Evolutionary conservation across 1,139 yeast genomes (phyloP).

Genomic region (Hemisphaericaspora lyxosophila): DNA sequence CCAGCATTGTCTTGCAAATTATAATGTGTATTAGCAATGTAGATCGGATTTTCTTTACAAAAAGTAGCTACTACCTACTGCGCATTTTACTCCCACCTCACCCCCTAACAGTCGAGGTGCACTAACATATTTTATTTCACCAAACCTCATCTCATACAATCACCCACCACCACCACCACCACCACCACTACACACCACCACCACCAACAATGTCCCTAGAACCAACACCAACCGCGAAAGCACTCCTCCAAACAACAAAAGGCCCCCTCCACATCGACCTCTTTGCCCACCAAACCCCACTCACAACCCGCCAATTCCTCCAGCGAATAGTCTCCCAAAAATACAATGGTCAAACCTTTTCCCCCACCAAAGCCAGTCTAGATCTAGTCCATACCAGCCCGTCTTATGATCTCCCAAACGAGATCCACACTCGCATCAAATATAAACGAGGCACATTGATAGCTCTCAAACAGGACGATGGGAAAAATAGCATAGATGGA

Average conservation of each 20-base stretch:
- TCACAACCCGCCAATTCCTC: slow-evolving; percentile 48
- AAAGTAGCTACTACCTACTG: too few relatives aligned
- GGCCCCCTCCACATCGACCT: slow-evolving; percentile 63
- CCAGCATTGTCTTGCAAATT: too few relatives aligned
- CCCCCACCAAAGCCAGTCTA: slow-evolving; percentile 28
- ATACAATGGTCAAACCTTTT: slow-evolving; percentile 44
- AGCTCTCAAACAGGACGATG: slow-evolving; percentile 34
- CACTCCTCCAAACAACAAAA: slow-evolving; percentile 53
- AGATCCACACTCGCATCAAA: slow-evolving; percentile 55
- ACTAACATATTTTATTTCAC: too few relatives aligned
- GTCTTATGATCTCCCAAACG: slow-evolving; percentile 34
- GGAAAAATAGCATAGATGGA: slow-evolving; percentile 39
- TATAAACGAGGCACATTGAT: slow-evolving; percentile 44
- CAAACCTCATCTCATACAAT: too few relatives aligned
- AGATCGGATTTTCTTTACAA: too few relatives aligned
- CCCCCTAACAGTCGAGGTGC: too few relatives aligned
- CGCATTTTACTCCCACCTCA: too few relatives aligned
- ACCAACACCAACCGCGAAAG: slow-evolving; percentile 64
- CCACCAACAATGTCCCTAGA: slow-evolving; percentile 33
- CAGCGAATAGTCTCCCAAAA: slow-evolving; percentile 45
- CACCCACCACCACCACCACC: too few relatives aligned
- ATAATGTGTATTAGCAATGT: too few relatives aligned
- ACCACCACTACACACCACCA: too few relatives aligned
- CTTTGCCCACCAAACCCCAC: slow-evolving; percentile 73
- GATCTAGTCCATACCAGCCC: slow-evolving; percentile 31